Conservation (phyloP, 768 basidiomycete genomes). For the Boletus subparvulus region DNA sequence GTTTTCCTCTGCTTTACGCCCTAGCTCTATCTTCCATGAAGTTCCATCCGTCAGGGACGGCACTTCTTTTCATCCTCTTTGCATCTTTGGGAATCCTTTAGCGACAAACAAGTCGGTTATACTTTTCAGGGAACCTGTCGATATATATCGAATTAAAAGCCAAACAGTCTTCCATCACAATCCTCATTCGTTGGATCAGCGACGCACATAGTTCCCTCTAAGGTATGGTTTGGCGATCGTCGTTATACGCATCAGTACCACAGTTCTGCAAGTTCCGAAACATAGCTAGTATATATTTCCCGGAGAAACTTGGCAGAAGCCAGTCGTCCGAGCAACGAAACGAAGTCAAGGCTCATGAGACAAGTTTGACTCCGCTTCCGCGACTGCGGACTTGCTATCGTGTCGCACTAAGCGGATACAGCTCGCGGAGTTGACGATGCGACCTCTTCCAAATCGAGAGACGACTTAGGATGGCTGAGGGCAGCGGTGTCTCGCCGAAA, state of each 20-base stretch:
- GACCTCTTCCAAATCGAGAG: constrained; percentile 32
- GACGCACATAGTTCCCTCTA: background rate
- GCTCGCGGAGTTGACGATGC: constrained; percentile 34
- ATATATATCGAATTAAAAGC: background rate
- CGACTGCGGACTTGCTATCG: constrained; percentile 27
- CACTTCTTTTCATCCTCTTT: background rate
- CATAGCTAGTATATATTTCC: background rate
- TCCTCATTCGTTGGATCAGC: constrained; percentile 1
- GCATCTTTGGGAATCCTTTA: background rate
- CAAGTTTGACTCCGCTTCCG: constrained; percentile 30
- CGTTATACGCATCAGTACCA: background rate
- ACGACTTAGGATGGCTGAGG: constrained; percentile 12
- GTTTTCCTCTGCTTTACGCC: background rate
- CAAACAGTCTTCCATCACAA: background rate
- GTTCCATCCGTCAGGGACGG: background rate
- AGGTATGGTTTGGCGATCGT: background rate
- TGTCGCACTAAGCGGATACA: constrained; percentile 15
- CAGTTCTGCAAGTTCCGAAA: background rate
- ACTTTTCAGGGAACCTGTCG: background rate
- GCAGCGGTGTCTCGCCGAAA: background rate
- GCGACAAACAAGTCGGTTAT: background rate
- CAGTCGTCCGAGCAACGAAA: background rate
- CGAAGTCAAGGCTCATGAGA: background rate
- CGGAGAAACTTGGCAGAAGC: background rate
- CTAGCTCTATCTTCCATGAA: background rate